These are phyloP conservation scores for Periconia sp. DNA, from an alignment of 2,329 filamentous ascomycete species.

Conservation along the genomic window DNA sequence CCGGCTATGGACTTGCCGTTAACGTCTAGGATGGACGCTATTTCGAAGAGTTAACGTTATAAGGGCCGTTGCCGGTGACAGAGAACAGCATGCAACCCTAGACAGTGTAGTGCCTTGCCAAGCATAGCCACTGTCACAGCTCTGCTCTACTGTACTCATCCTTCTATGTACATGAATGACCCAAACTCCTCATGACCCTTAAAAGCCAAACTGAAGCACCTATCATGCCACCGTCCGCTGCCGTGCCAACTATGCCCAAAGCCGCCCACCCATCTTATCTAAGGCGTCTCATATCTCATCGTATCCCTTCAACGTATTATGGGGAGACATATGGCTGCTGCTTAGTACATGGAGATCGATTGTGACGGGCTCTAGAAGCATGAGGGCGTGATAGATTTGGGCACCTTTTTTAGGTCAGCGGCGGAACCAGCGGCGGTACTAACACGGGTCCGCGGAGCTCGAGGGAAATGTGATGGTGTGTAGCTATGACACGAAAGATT, in stretches of 20 bases:
- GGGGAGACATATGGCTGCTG: too few relatives aligned
- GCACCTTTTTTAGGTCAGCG: conserved; percentile 4
- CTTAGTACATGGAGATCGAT: too few relatives aligned
- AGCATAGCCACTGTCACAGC: not conserved
- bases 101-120: not conserved
- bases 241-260: too few relatives aligned
- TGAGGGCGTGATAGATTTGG: conserved; percentile 11
- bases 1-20: not conserved
- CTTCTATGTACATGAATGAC: not conserved
- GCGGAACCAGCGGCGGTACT: conserved; percentile 7
- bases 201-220: not conserved
- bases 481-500: conserved; percentile 12
- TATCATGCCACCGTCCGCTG: too few relatives aligned
- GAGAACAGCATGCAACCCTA: not conserved
- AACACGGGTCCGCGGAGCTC: conserved; percentile 12
- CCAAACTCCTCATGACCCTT: not conserved
- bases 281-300: too few relatives aligned
- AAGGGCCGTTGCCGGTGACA: too few relatives aligned
- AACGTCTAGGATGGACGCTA: not conserved
- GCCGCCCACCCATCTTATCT: too few relatives aligned
- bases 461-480: conserved; percentile 11
- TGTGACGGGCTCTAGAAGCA: conserved; percentile 15
- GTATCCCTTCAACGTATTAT: too few relatives aligned
- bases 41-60: too few relatives aligned
- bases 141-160: conserved; percentile 1